Evolutionary conservation across 2,329 filamentous ascomycete genomes (phyloP), one percentile per base, ranked within the genome.

Genomic region (Trichoderma oligosporum): DNA sequence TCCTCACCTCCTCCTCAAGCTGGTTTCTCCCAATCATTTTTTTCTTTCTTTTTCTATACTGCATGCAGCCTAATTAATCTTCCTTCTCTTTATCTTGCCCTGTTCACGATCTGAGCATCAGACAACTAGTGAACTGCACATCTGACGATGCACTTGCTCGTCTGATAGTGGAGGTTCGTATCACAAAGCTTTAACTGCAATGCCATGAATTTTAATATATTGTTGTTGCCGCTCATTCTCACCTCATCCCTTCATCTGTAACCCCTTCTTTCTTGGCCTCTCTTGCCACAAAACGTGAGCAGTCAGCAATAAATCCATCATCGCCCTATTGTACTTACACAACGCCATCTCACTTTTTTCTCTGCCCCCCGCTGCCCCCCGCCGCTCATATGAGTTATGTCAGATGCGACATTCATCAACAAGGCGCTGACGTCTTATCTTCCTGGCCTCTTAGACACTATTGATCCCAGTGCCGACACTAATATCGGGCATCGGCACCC

Each of bases 391-490:
- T 42, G 8, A 33, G 29, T 33, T 41, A 11, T 24, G 18, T 33
- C 33, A 8, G 12, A 24, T 16, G 33, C 31, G 16, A 11, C 27
- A n/a, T 42, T 18, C 6, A 31, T 33, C 33, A 55, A 55, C 52
- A 55, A 55, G 22, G 52, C 35, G 52, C 52, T 55, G 52, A 55
- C 52, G 24, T 55, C 31, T 46, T 46, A 25, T 27, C 46, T 55
- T 39, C 52, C 41, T 31, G 24, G 46, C 20, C 52, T 55, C 29
- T 36, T 38, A 55, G 52, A 38, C 52, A 31, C 39, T 46, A 55
- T 31, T 45, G 52, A 55, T 55, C 52, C 18, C 18, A 38, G 39
- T 55, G 41, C 52, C 41, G 52, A 45, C 31, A 38, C 24, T 38
- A 46, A 33, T 46, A 29, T 46, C 41, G 52, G 52, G 16, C 52